Evolutionary conservation across 306 rosid genomes (phyloP).

Genomic region (Ormosia semicastrata): DNA sequence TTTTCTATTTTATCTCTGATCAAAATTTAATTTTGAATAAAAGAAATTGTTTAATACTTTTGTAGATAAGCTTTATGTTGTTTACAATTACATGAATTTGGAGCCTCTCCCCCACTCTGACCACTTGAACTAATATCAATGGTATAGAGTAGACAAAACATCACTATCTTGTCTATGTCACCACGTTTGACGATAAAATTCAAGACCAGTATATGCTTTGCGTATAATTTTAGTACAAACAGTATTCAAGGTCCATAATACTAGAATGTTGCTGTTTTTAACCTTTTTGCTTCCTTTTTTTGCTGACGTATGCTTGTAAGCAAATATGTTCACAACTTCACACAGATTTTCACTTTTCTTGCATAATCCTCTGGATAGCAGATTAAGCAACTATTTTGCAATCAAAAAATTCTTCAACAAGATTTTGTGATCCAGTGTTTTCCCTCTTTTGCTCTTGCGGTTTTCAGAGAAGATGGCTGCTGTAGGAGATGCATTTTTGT

Average conservation of each 20-base stretch:
- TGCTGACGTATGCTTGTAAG: not conserved
- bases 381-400: not conserved
- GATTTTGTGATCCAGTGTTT: not conserved
- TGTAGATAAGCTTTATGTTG: too few relatives aligned
- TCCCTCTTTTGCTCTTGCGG: not conserved
- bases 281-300: not conserved
- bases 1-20: too few relatives aligned
- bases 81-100: too few relatives aligned
- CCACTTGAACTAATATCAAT: too few relatives aligned
- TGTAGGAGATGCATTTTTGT: slow-evolving; percentile 1
- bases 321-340: not conserved
- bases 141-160: too few relatives aligned
- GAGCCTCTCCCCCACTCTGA: too few relatives aligned
- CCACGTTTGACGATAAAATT: too few relatives aligned
- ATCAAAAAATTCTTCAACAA: not conserved
- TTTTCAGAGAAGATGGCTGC: not conserved
- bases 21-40: too few relatives aligned
- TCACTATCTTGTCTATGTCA: too few relatives aligned
- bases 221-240: too few relatives aligned
- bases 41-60: too few relatives aligned
- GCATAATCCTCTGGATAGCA: not conserved
- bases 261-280: not conserved
- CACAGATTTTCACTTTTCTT: not conserved
- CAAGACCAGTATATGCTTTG: too few relatives aligned
- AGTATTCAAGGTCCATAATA: not conserved